Evolutionary conservation across 2,329 filamentous ascomycete species (phyloP).

Genomic region (Boeremia lycopersici): DNA sequence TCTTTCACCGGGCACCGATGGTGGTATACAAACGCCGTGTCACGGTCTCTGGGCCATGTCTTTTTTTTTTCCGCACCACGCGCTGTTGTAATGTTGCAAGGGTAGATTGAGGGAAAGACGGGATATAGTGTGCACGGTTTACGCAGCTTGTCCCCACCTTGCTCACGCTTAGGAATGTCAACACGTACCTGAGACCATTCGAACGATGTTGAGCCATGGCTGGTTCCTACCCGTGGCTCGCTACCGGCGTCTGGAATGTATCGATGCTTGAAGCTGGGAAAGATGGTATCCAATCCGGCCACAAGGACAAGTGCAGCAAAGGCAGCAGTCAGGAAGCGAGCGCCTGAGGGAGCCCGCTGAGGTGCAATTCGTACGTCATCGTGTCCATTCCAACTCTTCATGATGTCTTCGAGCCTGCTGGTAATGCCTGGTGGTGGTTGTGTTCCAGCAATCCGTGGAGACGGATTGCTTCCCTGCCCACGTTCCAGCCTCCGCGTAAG

Average conservation of each 20-base stretch:
- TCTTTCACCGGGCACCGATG: background rate
- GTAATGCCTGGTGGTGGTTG: conserved; percentile 2
- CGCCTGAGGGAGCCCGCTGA: conserved; percentile 10
- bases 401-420: conserved; percentile 14
- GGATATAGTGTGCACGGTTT: background rate
- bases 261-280: conserved; percentile 19
- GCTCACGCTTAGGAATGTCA: conserved; percentile 10
- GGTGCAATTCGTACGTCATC: conserved; percentile 15
- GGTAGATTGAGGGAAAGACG: background rate
- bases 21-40: background rate
- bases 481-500: conserved; percentile 1
- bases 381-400: conserved; percentile 30
- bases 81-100: background rate
- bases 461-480: background rate
- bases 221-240: conserved; percentile 1
- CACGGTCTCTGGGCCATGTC: background rate
- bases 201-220: conserved; percentile 17
- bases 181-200: conserved; percentile 34
- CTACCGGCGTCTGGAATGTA: conserved; percentile 8
- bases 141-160: background rate
- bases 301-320: conserved; percentile 27
- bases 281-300: conserved; percentile 26
- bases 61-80: background rate
- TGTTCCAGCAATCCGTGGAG: background rate
- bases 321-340: conserved; percentile 21